A percentile compares a stretch with the other conserved stretches of the same genome.
Evolutionary conservation across 345 rosid species (phyloP).

Genomic region (Gossypium australe): DNA sequence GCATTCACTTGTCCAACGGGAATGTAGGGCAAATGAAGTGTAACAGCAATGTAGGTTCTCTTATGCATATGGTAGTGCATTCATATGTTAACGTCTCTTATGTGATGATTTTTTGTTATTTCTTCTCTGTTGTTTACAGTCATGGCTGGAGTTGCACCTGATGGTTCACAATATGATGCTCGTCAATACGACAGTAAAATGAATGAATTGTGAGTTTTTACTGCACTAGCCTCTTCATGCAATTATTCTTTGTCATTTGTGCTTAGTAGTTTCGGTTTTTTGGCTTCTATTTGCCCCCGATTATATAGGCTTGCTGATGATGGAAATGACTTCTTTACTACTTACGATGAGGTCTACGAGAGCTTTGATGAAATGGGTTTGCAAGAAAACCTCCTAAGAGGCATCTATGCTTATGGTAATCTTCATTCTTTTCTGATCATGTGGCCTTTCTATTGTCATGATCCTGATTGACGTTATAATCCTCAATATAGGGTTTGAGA

Average conservation of each 20-base stretch:
- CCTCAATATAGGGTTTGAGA: constrained; percentile 18
- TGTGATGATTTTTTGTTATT: not conserved
- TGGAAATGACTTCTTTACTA: constrained; percentile 33
- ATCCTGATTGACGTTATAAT: too few species aligned
- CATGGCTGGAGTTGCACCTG: constrained; percentile 39
- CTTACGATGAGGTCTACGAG: constrained; percentile 40
- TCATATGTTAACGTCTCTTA: not conserved
- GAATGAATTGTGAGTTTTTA: constrained; percentile 33
- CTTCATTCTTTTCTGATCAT: not conserved
- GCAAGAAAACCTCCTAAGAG: constrained; percentile 43
- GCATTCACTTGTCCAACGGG: too few species aligned
- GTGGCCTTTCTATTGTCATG: not conserved
- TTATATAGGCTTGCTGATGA: constrained; percentile 34
- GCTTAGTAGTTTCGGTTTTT: not conserved
- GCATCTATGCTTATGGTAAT: constrained; percentile 44
- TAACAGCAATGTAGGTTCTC: too few species aligned
- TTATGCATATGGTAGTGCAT: not conserved
- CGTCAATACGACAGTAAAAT: constrained; percentile 36
- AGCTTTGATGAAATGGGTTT: constrained; percentile 49
- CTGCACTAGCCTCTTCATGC: not conserved
- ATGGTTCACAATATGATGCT: constrained; percentile 41
- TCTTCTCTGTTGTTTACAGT: constrained; percentile 17
- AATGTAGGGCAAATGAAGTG: not conserved
- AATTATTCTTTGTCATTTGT: not conserved
- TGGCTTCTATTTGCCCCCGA: not conserved